A percentile compares a stretch with the other conserved stretches of the same genome.
Evolutionary conservation across 2,329 filamentous ascomycete genomes (phyloP).

Genomic region (Lecanicillium sp.): DNA sequence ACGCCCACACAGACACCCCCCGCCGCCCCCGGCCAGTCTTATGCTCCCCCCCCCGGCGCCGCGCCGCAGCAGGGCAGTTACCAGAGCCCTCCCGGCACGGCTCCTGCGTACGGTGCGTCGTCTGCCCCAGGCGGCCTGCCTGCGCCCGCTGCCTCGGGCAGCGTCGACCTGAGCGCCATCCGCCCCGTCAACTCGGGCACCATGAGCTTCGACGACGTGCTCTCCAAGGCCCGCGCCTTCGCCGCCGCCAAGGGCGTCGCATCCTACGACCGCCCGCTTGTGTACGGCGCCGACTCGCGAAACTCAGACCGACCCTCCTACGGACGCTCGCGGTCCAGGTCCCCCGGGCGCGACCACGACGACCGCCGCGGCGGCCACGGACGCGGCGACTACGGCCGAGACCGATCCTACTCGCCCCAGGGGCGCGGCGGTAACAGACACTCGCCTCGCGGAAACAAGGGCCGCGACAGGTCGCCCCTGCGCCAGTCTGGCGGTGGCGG

Average conservation of each 20-base stretch:
- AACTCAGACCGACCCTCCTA: conserved; percentile 47
- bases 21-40: conserved; percentile 31
- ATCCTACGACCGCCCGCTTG: conserved; percentile 52
- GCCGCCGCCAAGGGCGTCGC: conserved; percentile 71
- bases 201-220: conserved; percentile 76
- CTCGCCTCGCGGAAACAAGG: conserved; percentile 51
- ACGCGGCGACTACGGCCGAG: conserved; percentile 40
- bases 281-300: conserved; percentile 35
- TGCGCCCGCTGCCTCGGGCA: conserved; percentile 67
- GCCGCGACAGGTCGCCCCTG: conserved; percentile 54
- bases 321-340: conserved; percentile 64
- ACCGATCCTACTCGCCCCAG: conserved; percentile 60
- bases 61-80: conserved; percentile 25
- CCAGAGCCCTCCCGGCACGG: conserved; percentile 34
- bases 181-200: conserved; percentile 75
- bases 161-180: conserved; percentile 72
- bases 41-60: conserved; percentile 32
- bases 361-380: conserved; percentile 63
- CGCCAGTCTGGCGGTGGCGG: conserved; percentile 33
- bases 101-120: conserved; percentile 29
- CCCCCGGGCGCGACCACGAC: conserved; percentile 64
- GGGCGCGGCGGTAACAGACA: conserved; percentile 47
- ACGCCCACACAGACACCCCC: conserved; percentile 39
- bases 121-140: conserved; percentile 46
- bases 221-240: conserved; percentile 77